phyloP scores from a whole-genome alignment of 2,329 filamentous ascomycete genomes.

The Coleophoma eucalyptorum region DNA sequence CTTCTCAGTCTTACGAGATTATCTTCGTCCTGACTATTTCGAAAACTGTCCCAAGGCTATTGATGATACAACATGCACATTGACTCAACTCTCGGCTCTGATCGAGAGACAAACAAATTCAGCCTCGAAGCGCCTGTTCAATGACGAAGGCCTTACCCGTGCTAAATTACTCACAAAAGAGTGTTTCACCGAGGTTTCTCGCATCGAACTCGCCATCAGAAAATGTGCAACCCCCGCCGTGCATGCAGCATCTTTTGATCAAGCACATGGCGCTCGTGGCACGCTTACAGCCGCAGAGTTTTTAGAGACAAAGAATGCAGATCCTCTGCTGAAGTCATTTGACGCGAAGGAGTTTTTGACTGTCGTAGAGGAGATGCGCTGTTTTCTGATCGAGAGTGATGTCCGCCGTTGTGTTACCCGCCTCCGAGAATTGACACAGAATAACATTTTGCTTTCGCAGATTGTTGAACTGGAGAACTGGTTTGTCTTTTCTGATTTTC shows the following conservation, averaged over 20 bases:
- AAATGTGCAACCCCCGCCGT: conserved; percentile 7
- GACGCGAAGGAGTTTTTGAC: conserved; percentile 9
- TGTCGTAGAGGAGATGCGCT: too few species aligned
- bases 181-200: conserved; percentile 12
- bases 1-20: conserved; percentile 4
- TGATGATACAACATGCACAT: conserved; percentile 12
- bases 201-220: conserved; percentile 6
- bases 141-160: conserved; percentile 14
- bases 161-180: conserved; percentile 14
- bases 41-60: conserved; percentile 14
- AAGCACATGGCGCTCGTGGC: too few species aligned
- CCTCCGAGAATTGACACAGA: too few species aligned
- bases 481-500: conserved; percentile 13
- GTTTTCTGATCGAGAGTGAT: too few species aligned
- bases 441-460: too few species aligned
- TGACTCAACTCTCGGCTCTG: conserved; percentile 14
- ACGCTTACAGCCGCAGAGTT: background rate
- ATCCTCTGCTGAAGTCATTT: background rate
- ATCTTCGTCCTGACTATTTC: conserved; percentile 3
- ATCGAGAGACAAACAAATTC: conserved; percentile 5
- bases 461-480: too few species aligned
- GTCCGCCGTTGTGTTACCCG: too few species aligned
- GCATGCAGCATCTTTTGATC: too few species aligned
- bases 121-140: conserved; percentile 12
- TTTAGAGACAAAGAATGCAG: conserved; percentile 2